These are phyloP conservation scores for Colletotrichum acutatum DNA, from an alignment of 2,329 filamentous ascomycete species.

Conservation along the genomic window DNA sequence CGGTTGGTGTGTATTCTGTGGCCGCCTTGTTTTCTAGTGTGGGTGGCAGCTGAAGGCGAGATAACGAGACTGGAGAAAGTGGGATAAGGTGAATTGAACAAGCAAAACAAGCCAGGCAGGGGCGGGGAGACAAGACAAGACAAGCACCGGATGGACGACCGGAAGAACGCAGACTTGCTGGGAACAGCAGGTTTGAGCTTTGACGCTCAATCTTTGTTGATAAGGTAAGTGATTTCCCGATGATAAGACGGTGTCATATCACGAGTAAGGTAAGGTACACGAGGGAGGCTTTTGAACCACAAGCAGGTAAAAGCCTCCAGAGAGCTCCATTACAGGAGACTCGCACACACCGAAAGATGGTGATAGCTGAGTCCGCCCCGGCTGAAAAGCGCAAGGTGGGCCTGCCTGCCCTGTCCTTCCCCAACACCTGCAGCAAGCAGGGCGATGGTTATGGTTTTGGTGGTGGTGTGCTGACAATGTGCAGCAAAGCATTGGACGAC, in stretches of 20 bases:
- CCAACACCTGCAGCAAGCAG: slow-evolving; percentile 4
- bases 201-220: slow-evolving; percentile 10
- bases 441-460: background rate
- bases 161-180: background rate
- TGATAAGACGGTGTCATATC: slow-evolving; percentile 25
- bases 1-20: background rate
- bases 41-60: slow-evolving; percentile 17
- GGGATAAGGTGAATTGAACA: slow-evolving; percentile 11
- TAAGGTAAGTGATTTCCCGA: background rate
- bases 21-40: background rate
- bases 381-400: slow-evolving; percentile 8
- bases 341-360: background rate
- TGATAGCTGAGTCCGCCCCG: slow-evolving; percentile 18
- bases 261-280: slow-evolving; percentile 23
- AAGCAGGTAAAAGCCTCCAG: slow-evolving; percentile 7
- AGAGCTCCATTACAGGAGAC: background rate
- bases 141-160: background rate
- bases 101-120: slow-evolving; percentile 9
- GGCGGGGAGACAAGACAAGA: background rate
- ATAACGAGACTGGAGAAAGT: slow-evolving; percentile 25
- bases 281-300: slow-evolving; percentile 17
- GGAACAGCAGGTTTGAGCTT: slow-evolving; percentile 9
- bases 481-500: slow-evolving; percentile 24
- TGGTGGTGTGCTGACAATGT: slow-evolving; percentile 32
- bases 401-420: slow-evolving; percentile 5